phyloP scores from a whole-genome alignment of 108 stramenopile genomes.

The Nannochloropsis oceanica region DNA sequence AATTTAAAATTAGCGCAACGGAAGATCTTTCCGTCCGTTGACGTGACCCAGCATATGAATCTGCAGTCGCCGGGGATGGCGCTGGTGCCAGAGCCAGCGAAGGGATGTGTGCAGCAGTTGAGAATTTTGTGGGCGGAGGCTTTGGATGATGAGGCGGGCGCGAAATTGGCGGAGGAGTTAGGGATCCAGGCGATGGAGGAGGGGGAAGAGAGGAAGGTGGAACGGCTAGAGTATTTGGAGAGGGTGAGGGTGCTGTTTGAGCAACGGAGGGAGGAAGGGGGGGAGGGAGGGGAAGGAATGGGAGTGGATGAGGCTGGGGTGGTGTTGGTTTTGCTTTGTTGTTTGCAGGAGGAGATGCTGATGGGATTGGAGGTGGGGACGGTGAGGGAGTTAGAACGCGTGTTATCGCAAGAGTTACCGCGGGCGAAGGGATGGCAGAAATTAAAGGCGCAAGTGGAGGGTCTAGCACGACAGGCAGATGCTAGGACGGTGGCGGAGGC shows the following conservation, averaged over 20 bases:
- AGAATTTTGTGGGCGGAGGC: background rate
- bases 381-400: background rate
- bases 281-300: background rate
- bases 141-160: background rate
- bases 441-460: background rate
- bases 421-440: background rate
- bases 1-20: background rate
- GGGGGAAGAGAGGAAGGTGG: background rate
- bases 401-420: background rate
- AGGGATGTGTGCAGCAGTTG: background rate
- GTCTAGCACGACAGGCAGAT: background rate
- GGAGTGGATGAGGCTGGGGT: background rate
- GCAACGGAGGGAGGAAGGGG: background rate
- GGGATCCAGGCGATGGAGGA: background rate
- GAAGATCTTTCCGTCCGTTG: background rate
- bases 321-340: background rate
- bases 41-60: background rate
- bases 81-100: background rate
- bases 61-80: background rate
- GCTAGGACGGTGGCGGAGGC: background rate
- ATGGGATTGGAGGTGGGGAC: background rate
- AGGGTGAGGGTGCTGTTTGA: background rate
- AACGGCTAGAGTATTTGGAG: background rate
- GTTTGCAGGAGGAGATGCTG: background rate
- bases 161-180: background rate